phyloP scores from a whole-genome alignment of 108 stramenopile species.

The Skeletonema grethae region DNA sequence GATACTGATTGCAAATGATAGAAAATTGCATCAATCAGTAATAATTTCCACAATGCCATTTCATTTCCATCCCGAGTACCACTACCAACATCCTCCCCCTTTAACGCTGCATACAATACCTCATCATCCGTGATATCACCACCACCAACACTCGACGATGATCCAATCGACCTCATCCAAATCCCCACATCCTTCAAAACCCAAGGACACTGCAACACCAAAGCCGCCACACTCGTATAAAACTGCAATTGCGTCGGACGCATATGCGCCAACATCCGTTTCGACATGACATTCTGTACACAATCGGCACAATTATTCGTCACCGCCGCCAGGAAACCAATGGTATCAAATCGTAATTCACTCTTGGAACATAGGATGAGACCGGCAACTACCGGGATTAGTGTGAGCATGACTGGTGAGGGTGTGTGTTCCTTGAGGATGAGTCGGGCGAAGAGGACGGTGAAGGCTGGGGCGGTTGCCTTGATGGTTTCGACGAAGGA shows the following conservation, averaged over 20 bases:
- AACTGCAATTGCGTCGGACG: conserved; percentile 52
- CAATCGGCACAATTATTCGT: conserved; percentile 54
- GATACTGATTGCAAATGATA: conserved; percentile 55
- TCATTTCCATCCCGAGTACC: not conserved
- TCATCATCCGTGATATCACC: conserved; percentile 9
- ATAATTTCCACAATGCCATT: conserved; percentile 25
- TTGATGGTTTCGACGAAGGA: conserved; percentile 61
- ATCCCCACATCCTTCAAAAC: conserved; percentile 24
- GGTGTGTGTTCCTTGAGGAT: conserved; percentile 46
- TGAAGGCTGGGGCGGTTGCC: conserved; percentile 53
- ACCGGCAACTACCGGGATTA: conserved; percentile 48
- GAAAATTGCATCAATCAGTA: conserved; percentile 47
- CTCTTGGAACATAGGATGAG: conserved; percentile 43
- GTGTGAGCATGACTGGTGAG: conserved; percentile 37
- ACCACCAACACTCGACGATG: not conserved
- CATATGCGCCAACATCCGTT: conserved; percentile 47
- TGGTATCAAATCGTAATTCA: conserved; percentile 39
- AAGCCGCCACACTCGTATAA: conserved; percentile 48
- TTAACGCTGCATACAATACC: conserved; percentile 9
- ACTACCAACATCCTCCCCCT: not conserved
- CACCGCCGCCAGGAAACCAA: conserved; percentile 54
- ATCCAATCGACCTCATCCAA: conserved; percentile 10
- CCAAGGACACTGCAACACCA: conserved; percentile 46
- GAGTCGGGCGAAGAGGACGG: conserved; percentile 40
- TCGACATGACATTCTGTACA: conserved; percentile 55